phyloP scores from a whole-genome alignment of 257 asterid species.

The Solanum dulcamara region DNA sequence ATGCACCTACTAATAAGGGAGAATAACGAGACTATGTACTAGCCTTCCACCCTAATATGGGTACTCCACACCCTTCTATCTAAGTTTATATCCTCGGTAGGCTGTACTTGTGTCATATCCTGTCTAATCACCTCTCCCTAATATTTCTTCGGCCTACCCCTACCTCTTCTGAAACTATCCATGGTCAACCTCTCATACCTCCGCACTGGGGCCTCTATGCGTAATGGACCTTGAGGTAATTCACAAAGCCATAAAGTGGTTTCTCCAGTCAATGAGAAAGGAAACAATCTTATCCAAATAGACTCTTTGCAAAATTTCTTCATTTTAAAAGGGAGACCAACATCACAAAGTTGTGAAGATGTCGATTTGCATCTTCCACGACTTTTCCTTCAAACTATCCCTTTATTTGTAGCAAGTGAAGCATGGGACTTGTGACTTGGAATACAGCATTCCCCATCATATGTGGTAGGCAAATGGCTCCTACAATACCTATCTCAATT shows the following conservation, averaged over 20 bases:
- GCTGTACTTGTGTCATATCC: too few species aligned
- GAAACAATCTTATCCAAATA: background rate
- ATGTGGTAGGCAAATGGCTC: background rate
- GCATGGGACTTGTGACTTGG: background rate
- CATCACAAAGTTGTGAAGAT: background rate
- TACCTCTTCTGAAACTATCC: too few species aligned
- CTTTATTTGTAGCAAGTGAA: background rate
- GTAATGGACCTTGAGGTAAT: background rate
- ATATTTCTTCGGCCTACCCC: too few species aligned
- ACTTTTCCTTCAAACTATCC: background rate
- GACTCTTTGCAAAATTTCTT: background rate
- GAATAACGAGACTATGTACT: too few species aligned
- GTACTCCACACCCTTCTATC: too few species aligned
- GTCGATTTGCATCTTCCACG: background rate
- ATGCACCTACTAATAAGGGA: too few species aligned
- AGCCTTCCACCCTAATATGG: too few species aligned
- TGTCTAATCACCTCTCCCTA: too few species aligned
- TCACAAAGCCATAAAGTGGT: background rate
- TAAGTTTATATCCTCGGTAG: too few species aligned
- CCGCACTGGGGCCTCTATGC: too few species aligned
- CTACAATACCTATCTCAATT: background rate
- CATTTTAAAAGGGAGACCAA: background rate
- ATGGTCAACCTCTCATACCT: too few species aligned
- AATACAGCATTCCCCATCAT: too few species aligned
- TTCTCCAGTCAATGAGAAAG: background rate